phyloP scores from a whole-genome alignment of 305 asterid genomes.

The Plantago coronopus region DNA sequence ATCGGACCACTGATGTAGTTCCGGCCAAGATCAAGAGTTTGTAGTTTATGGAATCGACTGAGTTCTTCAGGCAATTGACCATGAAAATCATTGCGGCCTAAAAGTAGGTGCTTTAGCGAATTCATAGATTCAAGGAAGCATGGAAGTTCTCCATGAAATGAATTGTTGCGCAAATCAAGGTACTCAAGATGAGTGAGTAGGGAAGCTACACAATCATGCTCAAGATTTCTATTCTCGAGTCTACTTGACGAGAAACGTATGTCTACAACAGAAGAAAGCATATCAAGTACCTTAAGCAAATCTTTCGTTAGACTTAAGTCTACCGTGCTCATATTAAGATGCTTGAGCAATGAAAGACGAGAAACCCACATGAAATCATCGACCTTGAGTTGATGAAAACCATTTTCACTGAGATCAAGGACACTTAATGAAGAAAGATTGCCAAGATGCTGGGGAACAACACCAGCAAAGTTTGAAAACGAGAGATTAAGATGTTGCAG shows the following conservation, averaged over 20 bases:
- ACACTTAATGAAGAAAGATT: constrained; percentile 7
- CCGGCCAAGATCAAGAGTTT: not conserved
- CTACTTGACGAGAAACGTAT: not conserved
- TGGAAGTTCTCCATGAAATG: not conserved
- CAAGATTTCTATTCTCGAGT: constrained; percentile 4
- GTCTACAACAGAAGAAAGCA: constrained; percentile 2
- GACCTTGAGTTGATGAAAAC: not conserved
- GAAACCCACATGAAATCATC: constrained; percentile 10
- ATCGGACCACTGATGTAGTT: not conserved
- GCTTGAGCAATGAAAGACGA: constrained; percentile 7
- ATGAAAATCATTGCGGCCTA: not conserved
- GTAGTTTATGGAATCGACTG: not conserved
- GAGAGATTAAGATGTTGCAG: constrained; percentile 17
- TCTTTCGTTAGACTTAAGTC: constrained; percentile 7
- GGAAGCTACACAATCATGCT: not conserved
- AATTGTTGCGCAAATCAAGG: not conserved
- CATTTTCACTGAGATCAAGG: constrained; percentile 9
- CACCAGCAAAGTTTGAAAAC: not conserved
- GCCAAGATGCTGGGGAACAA: constrained; percentile 15
- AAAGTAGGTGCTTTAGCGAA: not conserved
- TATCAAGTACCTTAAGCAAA: constrained; percentile 8
- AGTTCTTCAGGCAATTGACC: not conserved
- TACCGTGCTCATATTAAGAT: constrained; percentile 11
- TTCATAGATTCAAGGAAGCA: not conserved
- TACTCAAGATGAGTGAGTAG: not conserved